A percentile compares a stretch with the other conserved stretches of the same genome.
Conservation (phyloP, 2,329 filamentous ascomycete genomes). For the Boeremia lycopersici region DNA sequence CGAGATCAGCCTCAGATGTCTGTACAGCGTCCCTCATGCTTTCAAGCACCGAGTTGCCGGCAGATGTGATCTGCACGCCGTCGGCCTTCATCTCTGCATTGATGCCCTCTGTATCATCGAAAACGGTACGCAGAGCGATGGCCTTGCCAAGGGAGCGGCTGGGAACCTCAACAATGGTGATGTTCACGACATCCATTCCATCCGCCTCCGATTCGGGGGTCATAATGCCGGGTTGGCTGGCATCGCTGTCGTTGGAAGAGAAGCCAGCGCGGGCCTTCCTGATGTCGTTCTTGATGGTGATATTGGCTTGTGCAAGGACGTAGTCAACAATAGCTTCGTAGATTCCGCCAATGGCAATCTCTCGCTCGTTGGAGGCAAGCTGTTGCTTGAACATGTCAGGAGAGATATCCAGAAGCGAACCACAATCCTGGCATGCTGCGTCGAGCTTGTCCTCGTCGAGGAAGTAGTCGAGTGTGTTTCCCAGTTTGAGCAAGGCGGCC, state of each 20-base stretch:
- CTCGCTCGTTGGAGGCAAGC: constrained; percentile 83
- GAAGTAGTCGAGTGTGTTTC: constrained; percentile 84
- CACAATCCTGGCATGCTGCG: constrained; percentile 87
- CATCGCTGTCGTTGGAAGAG: constrained; percentile 67
- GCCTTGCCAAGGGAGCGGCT: constrained; percentile 82
- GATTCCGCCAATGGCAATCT: constrained; percentile 79
- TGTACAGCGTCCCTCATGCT: constrained; percentile 86
- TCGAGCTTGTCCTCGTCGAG: constrained; percentile 85
- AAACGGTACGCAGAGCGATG: constrained; percentile 84
- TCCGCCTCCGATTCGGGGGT: constrained; percentile 76
- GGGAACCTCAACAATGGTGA: constrained; percentile 87
- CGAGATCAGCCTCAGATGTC: constrained; percentile 78
- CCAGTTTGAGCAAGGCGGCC: constrained; percentile 86
- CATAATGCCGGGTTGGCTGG: constrained; percentile 58
- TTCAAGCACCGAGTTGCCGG: constrained; percentile 80
- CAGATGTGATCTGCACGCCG: constrained; percentile 75
- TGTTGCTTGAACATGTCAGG: constrained; percentile 79
- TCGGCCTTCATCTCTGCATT: constrained; percentile 98
- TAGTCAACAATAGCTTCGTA: constrained; percentile 96
- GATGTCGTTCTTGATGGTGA: constrained; percentile 79
- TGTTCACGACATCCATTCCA: constrained; percentile 80
- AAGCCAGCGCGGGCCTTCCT: constrained; percentile 68
- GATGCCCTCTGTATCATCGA: constrained; percentile 91
- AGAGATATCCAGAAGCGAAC: constrained; percentile 82
- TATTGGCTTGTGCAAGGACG: constrained; percentile 88